phyloP scores from a whole-genome alignment of 257 asterid genomes.

The Anisodus acutangulus region DNA sequence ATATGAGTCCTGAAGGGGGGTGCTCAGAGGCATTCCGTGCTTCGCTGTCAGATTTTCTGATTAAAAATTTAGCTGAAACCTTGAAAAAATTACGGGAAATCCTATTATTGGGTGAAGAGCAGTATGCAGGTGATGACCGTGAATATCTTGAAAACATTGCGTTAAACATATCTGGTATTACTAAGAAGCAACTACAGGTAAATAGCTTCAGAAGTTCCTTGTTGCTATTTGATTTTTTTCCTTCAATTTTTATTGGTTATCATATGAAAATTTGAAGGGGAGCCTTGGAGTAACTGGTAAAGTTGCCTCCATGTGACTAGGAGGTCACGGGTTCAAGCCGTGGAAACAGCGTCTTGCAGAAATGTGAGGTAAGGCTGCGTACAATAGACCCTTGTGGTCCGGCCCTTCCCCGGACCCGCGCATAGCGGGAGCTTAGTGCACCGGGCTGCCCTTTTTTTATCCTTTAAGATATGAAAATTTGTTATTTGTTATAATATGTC shows the following conservation, averaged over 20 bases:
- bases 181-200: conserved; percentile 78
- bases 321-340: too few species aligned
- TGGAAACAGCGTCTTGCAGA: too few species aligned
- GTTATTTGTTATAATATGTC: not conserved
- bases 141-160: conserved; percentile 52
- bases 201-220: conserved; percentile 26
- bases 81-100: conserved; percentile 43
- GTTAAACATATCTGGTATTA: conserved; percentile 69
- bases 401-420: too few species aligned
- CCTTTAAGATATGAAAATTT: not conserved
- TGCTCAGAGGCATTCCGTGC: conserved; percentile 61
- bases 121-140: conserved; percentile 45
- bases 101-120: conserved; percentile 46
- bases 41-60: conserved; percentile 58
- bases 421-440: too few species aligned
- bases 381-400: too few species aligned
- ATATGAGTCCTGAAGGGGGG: conserved; percentile 53
- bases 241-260: conserved; percentile 3
- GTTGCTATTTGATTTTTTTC: conserved; percentile 16
- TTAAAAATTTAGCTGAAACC: conserved; percentile 44
- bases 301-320: too few species aligned
- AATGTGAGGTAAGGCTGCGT: too few species aligned
- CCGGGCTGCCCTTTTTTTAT: too few species aligned
- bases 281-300: too few species aligned
- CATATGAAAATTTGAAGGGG: too few species aligned